Percentiles rank a stretch among this genome's conserved stretches.
These are phyloP conservation scores for Rubia tinctorum DNA, from an alignment of 305 asterid species.

Conservation along the genomic window DNA sequence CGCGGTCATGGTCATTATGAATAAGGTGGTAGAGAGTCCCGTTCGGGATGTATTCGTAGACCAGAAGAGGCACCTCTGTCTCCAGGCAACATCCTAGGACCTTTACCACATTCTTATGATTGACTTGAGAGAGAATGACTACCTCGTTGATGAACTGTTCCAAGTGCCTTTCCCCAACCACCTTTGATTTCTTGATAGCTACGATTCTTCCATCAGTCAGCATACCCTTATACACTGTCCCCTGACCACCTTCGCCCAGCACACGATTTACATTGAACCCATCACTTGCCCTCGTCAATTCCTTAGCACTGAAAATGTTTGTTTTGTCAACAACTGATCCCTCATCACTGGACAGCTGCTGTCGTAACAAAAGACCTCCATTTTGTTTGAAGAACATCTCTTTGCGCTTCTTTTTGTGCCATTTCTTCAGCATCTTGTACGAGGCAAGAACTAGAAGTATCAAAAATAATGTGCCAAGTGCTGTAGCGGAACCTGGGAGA, in stretches of 20 bases:
- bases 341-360: neutral
- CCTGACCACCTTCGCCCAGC: constrained; percentile 5
- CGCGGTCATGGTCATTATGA: neutral
- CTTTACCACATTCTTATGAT: constrained; percentile 4
- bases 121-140: constrained; percentile 6
- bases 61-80: constrained; percentile 8
- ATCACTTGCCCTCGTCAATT: neutral
- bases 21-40: neutral
- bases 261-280: neutral
- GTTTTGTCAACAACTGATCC: neutral
- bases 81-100: constrained; percentile 4
- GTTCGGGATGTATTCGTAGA: neutral
- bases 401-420: constrained; percentile 6
- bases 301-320: neutral
- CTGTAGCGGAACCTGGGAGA: neutral
- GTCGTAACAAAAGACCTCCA: constrained; percentile 5
- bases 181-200: constrained; percentile 1
- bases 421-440: neutral
- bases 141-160: constrained; percentile 7
- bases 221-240: constrained; percentile 3
- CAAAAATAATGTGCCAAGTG: neutral
- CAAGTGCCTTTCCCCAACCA: neutral
- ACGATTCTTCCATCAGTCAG: constrained; percentile 5
- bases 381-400: constrained; percentile 3
- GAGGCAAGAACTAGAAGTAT: neutral